Percentiles rank a stretch among this genome's conserved stretches.
Conservation (phyloP, 2,329 filamentous ascomycete genomes). For the Cladophialophora chaetospira region DNA sequence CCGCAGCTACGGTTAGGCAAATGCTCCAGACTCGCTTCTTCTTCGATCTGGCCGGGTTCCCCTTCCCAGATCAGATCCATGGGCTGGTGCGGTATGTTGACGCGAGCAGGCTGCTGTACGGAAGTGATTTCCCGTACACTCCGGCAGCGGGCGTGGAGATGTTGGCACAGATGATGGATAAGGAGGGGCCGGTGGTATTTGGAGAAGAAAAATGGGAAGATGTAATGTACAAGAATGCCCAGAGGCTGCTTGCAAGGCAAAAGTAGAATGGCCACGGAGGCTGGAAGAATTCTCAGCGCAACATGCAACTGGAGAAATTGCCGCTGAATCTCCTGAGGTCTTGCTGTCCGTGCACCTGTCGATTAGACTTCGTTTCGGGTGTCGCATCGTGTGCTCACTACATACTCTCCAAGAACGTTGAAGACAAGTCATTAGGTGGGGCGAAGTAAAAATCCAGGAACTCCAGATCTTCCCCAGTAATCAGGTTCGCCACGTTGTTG, state of each 20-base stretch:
- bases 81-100: slow-evolving; percentile 3
- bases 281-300: too few species aligned
- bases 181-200: slow-evolving; percentile 1
- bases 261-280: not conserved
- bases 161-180: slow-evolving; percentile 5
- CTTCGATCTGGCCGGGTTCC: slow-evolving; percentile 14
- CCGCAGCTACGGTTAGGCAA: slow-evolving; percentile 3
- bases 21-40: slow-evolving; percentile 11
- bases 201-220: not conserved
- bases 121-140: slow-evolving; percentile 17
- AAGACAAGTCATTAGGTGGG: not conserved
- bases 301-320: not conserved
- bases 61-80: slow-evolving; percentile 13
- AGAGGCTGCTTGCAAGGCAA: slow-evolving; percentile 6
- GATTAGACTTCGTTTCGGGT: too few species aligned
- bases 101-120: slow-evolving; percentile 10
- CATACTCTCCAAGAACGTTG: too few species aligned
- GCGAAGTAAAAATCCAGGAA: slow-evolving; percentile 13
- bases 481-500: slow-evolving; percentile 5
- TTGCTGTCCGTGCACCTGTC: too few species aligned
- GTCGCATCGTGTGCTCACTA: too few species aligned
- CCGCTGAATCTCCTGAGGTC: not conserved
- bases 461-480: slow-evolving; percentile 7
- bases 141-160: not conserved
- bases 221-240: slow-evolving; percentile 4